These are phyloP conservation scores for Metschnikowia lunata DNA, from an alignment of 805 yeast genomes.

Conservation along the genomic window DNA sequence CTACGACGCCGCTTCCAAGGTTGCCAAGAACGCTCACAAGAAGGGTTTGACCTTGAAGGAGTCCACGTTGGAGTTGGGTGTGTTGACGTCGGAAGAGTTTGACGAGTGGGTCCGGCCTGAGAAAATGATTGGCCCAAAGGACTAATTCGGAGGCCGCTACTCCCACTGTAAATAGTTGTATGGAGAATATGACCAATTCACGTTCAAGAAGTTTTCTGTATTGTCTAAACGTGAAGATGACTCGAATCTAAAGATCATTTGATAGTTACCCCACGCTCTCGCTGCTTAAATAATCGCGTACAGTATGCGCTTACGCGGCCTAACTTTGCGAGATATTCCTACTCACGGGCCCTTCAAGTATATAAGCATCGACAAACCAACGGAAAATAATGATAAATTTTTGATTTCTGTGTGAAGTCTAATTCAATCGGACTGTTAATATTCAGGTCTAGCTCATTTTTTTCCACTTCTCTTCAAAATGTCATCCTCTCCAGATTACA, in stretches of 20 bases:
- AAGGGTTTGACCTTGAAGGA: slow-evolving; percentile 94
- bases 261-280: background rate
- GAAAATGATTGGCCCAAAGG: slow-evolving; percentile 94
- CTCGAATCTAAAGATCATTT: too few relatives aligned
- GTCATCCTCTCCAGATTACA: slow-evolving; percentile 12
- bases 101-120: slow-evolving; percentile 98
- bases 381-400: background rate
- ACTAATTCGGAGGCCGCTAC: slow-evolving; percentile 15
- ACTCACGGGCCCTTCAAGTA: background rate
- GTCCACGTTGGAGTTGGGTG: slow-evolving; percentile 88
- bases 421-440: background rate
- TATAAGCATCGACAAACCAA: too few relatives aligned
- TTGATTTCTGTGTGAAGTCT: background rate
- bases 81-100: slow-evolving; percentile 78
- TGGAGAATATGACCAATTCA: too few relatives aligned
- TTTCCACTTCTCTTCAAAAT: background rate
- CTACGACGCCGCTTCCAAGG: slow-evolving; percentile 94
- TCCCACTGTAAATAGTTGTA: too few relatives aligned
- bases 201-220: too few relatives aligned
- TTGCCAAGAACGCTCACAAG: slow-evolving; percentile 97
- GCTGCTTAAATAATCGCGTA: slow-evolving; percentile 3
- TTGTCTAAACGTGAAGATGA: too few relatives aligned
- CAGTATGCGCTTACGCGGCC: slow-evolving; percentile 15
- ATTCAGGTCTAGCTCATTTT: background rate
- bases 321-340: slow-evolving; percentile 9